Evolutionary conservation across 2,329 filamentous ascomycete species (phyloP), one percentile per base, ranked within the genome.

Genomic region (Penicillium sp.): DNA sequence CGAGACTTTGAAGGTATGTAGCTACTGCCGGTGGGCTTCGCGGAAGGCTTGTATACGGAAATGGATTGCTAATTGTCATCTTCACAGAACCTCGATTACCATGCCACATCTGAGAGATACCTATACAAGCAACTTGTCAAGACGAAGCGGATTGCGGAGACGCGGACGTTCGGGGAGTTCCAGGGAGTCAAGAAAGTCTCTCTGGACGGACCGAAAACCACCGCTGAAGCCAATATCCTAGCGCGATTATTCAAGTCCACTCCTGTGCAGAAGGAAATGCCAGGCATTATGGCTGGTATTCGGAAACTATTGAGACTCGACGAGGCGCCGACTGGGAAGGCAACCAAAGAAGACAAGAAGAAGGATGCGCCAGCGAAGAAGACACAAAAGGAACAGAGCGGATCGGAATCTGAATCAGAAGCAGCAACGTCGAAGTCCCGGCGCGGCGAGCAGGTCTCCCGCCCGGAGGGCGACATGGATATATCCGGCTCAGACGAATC

Each of bases 191-290:
- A 70, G 69, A 59, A 75, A 69, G 58, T 75, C 59, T 29, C 67
- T 7, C 54, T 69, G 3, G 67, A 74, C 13, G 67, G 74, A 7
- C 69, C 75, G 16, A 67, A 71, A 45, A 78, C 79, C 53, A 58
- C 72, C 0, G 78, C 80, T 1, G 74, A 78, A 48, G 73, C 81
- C 16, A 86, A 86, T 70, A 82, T 87, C 13, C 73, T 78, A 43
- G 84, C 82, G 13, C 71, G 84, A 48, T 60, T 87, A 47, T 85
- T 81, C 65, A 86, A 84, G 56, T 82, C 83, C 13, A 80, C 77
- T 50, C 81, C 81, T 0, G 82, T 85, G 11, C 81, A 80, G 67
- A 78, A 81, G 59, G 80, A 77, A 2, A 67, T 85, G 40, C 76
- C 78, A 19, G 74, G 74, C 34, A 72, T 80, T 26, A 69, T 79